A percentile compares a stretch with the other conserved stretches of the same genome.
Evolutionary conservation across 495 filamentous ascomycete genomes (phyloP).

Genomic region (Penicillium maclennaniae): DNA sequence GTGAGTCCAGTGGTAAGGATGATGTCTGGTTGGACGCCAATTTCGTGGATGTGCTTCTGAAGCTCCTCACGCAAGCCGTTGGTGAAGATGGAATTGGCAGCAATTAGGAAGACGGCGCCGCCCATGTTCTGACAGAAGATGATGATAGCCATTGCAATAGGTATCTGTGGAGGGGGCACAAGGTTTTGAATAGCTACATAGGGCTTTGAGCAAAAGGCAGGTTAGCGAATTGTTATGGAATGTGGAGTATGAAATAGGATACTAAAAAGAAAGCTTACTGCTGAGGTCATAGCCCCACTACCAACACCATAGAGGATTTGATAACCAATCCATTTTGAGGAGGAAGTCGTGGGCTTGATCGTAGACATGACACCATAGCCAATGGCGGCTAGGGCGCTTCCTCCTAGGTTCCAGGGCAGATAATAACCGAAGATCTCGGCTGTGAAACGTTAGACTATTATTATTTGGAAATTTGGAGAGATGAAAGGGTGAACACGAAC

Average conservation of each 20-base stretch:
- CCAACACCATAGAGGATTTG: conserved; percentile 62
- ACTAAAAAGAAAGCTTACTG: too few species aligned
- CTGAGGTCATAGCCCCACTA: conserved; percentile 39
- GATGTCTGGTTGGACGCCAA: conserved; percentile 26
- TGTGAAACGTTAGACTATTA: conserved; percentile 43
- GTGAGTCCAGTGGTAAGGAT: conserved; percentile 48
- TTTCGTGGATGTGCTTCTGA: conserved; percentile 35
- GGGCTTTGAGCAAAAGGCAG: too few species aligned
- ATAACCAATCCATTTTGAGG: conserved; percentile 62
- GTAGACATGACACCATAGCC: conserved; percentile 64
- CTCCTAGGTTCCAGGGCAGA: conserved; percentile 56
- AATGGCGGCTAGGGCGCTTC: conserved; percentile 50
- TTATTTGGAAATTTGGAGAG: too few species aligned
- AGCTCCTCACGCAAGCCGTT: conserved; percentile 41
- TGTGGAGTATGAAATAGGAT: too few species aligned
- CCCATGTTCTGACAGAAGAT: conserved; percentile 61
- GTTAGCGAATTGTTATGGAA: too few species aligned
- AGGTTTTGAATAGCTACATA: conserved; percentile 68
- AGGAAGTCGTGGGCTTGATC: conserved; percentile 42
- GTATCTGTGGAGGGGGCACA: conserved; percentile 51
- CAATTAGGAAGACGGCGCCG: conserved; percentile 60
- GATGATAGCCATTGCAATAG: conserved; percentile 56
- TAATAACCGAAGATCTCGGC: conserved; percentile 63
- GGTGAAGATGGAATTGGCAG: conserved; percentile 64
- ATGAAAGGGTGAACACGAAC: too few species aligned